These are phyloP conservation scores for Escallonia herrerae DNA, from an alignment of 129 eudicot species.

Conservation along the genomic window DNA sequence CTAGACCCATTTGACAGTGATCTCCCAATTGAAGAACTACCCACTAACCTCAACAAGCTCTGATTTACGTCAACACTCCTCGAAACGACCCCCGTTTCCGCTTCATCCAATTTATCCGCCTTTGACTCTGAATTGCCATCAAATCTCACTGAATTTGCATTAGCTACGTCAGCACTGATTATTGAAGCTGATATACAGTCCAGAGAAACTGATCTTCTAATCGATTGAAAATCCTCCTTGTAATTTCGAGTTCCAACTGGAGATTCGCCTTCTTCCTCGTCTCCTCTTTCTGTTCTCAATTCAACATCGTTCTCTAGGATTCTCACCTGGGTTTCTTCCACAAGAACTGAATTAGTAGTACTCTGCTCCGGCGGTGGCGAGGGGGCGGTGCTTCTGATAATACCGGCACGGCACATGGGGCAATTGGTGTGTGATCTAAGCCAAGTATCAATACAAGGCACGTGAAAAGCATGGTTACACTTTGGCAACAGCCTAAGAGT, in stretches of 20 bases:
- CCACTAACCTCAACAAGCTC: conserved; percentile 8
- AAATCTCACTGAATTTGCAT: background rate
- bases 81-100: background rate
- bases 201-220: conserved; percentile 36
- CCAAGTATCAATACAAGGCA: conserved; percentile 54
- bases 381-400: conserved; percentile 2
- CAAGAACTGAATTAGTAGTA: conserved; percentile 7
- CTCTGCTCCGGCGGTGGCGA: conserved; percentile 3
- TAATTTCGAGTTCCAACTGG: background rate
- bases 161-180: conserved; percentile 3
- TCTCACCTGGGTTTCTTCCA: conserved; percentile 21
- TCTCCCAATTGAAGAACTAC: conserved; percentile 10
- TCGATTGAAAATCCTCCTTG: conserved; percentile 10
- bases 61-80: conserved; percentile 11
- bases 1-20: conserved; percentile 4
- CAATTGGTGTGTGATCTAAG: conserved; percentile 43
- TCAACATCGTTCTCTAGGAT: conserved; percentile 1
- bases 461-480: conserved; percentile 46
- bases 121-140: conserved; percentile 3
- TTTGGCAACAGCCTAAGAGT: conserved; percentile 38
- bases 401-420: conserved; percentile 39
- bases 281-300: conserved; percentile 9
- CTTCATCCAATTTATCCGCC: background rate
- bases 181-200: conserved; percentile 18
- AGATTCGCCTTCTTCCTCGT: conserved; percentile 11